These are phyloP conservation scores for Iris pallida DNA, from an alignment of 116 monocot species.

Conservation along the genomic window DNA sequence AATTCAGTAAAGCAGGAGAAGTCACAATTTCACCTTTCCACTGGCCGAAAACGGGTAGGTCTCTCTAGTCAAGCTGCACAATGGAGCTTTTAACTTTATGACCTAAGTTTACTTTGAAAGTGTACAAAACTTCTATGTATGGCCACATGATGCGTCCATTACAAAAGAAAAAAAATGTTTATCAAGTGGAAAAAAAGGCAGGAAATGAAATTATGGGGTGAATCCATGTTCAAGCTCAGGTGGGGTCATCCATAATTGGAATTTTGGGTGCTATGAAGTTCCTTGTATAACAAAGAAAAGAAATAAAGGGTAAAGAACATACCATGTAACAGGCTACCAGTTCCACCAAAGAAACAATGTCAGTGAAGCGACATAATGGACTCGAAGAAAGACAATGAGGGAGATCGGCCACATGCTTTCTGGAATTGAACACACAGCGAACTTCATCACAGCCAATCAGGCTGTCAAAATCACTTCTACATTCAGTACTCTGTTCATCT, in stretches of 20 bases:
- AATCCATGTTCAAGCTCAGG: no score
- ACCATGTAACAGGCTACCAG: slow-evolving; percentile 73
- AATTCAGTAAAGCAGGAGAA: not conserved
- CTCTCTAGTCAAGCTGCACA: not conserved
- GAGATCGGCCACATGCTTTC: slow-evolving; percentile 7
- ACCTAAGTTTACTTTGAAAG: not conserved
- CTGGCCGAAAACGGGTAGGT: not conserved
- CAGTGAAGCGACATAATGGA: slow-evolving; percentile 38
- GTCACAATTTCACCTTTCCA: not conserved
- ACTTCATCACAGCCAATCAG: slow-evolving; percentile 8
- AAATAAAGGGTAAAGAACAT: slow-evolving; percentile 2
- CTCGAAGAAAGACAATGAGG: slow-evolving; percentile 9
- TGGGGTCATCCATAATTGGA: no score
- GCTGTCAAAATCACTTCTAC: slow-evolving; percentile 7
- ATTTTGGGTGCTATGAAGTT: no score
- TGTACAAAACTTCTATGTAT: not conserved
- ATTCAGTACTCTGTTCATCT: not conserved
- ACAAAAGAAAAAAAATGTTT: not conserved
- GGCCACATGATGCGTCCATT: not conserved
- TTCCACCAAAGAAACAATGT: slow-evolving; percentile 69
- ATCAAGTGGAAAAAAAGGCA: not conserved
- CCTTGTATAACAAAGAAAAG: not conserved
- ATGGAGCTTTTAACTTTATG: not conserved
- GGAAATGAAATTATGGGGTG: no score
- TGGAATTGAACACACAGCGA: slow-evolving; percentile 17